phyloP scores from a whole-genome alignment of 305 asterid species.

The Plantago rigida region DNA sequence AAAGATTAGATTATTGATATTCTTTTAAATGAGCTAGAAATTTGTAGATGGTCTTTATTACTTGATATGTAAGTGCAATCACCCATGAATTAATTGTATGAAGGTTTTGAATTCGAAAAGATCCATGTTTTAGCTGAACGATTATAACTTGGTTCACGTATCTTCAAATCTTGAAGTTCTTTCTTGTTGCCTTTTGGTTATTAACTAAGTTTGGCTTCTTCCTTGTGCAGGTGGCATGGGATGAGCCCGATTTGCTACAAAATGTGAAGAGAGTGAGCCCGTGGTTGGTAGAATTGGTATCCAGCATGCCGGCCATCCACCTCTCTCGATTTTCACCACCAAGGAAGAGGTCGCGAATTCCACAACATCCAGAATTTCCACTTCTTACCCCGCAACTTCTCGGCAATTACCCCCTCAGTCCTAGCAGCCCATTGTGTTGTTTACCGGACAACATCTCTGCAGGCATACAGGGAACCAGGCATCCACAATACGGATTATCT shows the following conservation, averaged over 20 bases:
- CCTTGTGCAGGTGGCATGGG: slow-evolving; percentile 64
- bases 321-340: slow-evolving; percentile 57
- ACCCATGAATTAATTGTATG: neutral
- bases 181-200: too few species aligned
- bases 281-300: slow-evolving; percentile 75
- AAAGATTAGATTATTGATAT: neutral
- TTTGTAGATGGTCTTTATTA: neutral
- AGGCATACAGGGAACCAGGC: slow-evolving; percentile 99
- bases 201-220: too few species aligned
- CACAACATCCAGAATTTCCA: slow-evolving; percentile 46
- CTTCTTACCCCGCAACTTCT: slow-evolving; percentile 29
- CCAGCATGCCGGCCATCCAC: slow-evolving; percentile 44
- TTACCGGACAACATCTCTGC: slow-evolving; percentile 50
- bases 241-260: slow-evolving; percentile 78
- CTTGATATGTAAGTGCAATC: neutral
- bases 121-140: too few species aligned
- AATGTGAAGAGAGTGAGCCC: slow-evolving; percentile 77
- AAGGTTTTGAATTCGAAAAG: too few species aligned
- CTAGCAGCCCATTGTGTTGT: slow-evolving; percentile 67
- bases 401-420: slow-evolving; percentile 45
- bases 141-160: too few species aligned
- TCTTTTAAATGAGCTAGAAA: neutral
- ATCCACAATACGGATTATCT: slow-evolving; percentile 41
- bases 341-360: slow-evolving; percentile 56
- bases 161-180: too few species aligned